A percentile compares a stretch with the other conserved stretches of the same genome.
Evolutionary conservation across 257 asterid species (phyloP).

Genomic region (Solanum pennellii): DNA sequence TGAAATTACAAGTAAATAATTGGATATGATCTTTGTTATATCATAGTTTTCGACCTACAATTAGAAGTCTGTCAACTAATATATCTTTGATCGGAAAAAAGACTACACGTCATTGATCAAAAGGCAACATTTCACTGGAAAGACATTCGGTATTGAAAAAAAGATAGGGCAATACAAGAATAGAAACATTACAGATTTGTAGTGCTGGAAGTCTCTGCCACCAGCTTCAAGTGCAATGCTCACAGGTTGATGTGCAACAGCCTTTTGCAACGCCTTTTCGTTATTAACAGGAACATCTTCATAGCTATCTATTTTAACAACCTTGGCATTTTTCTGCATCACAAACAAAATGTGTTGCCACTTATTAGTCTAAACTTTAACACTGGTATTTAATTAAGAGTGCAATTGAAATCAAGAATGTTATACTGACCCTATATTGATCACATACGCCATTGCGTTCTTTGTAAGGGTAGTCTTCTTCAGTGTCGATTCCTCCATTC

Average conservation of each 20-base stretch:
- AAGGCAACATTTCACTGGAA: not conserved
- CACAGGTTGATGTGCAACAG: slow-evolving; percentile 18
- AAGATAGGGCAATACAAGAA: not conserved
- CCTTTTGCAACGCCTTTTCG: slow-evolving; percentile 16
- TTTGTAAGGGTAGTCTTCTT: slow-evolving; percentile 45
- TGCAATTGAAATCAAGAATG: not conserved
- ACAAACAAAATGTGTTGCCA: not conserved
- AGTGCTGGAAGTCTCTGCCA: slow-evolving; percentile 8
- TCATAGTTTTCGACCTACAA: not conserved
- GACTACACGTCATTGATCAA: not conserved
- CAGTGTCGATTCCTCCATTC: slow-evolving; percentile 56
- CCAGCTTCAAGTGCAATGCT: slow-evolving; percentile 11
- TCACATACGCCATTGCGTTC: slow-evolving; percentile 38
- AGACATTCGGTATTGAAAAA: not conserved
- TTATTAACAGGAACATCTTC: slow-evolving; percentile 9
- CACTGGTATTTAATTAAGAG: not conserved
- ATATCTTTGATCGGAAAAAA: not conserved
- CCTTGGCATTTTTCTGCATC: slow-evolving; percentile 23
- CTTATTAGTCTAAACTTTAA: not conserved
- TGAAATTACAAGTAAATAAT: not conserved
- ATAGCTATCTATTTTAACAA: slow-evolving; percentile 12
- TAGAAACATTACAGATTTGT: slow-evolving; percentile 5
- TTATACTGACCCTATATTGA: slow-evolving; percentile 24
- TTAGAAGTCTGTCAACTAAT: not conserved
- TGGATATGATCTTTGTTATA: not conserved